Evolutionary conservation across 345 rosid species (phyloP), one percentile per base, ranked within the genome.

Genomic region (Noccaea bulbosa): DNA sequence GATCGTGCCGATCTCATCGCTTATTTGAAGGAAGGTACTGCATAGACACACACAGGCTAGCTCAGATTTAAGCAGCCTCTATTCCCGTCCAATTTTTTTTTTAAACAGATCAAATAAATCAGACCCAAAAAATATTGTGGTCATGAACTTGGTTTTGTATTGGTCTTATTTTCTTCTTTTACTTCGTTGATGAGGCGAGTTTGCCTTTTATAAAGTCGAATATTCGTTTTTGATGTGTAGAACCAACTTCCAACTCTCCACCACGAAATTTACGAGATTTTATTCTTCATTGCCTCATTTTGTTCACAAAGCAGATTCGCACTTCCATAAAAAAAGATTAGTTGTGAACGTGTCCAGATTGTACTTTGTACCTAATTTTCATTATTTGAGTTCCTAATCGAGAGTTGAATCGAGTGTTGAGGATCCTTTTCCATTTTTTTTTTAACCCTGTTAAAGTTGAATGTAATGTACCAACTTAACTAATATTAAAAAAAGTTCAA

Each of bases 1-100:
- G 92, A 87, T 0, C 92, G 92, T 27, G 89, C 89, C 0, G 87
- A 89, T 54, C 96, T 87, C 72, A 89, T 89, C 5, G 90, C 96
- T 8, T 89, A 85, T 64, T 78, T 89, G 79, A 89, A 87, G 83
- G 77, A 80, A 74, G 70, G 92, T 11, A 83, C 96, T 39, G 88
- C 92, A 11, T 74, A 61, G 48, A 35, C 40, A 61, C 41, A 55
- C 40, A 8, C 34, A 57, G 41, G 16, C 11, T 27, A 14, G 6
- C 8, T 24, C 4, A 35, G 58, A 11, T 27, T 51, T 4, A 48
- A 3, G 60, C 12, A 38, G 50, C 35, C 22, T 65, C 8, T 43
- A 9, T 39, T 17, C 62, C 4, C 9, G 3, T 67, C 50, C 47
- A 44, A 27, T 27, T 27, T 62, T 62, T 67, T 74, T 65, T 51